phyloP scores from a whole-genome alignment of 2,329 filamentous ascomycete species.

The Ophiostoma fasciatum region DNA sequence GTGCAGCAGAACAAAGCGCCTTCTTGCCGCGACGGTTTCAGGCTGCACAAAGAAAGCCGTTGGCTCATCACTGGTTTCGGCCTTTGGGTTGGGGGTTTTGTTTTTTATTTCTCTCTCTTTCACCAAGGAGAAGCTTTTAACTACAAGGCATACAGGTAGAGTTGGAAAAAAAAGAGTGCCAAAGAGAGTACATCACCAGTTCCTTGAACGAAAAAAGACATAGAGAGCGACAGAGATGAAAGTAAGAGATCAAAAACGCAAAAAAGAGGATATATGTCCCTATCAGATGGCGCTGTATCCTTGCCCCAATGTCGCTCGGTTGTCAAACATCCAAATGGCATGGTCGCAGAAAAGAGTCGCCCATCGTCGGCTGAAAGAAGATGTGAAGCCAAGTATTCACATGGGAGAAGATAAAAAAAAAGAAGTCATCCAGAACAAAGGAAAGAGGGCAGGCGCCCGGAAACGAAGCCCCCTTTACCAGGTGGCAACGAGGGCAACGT shows the following conservation, averaged over 20 bases:
- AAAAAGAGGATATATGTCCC: slow-evolving; percentile 7
- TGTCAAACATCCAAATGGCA: neutral
- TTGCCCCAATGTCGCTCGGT: neutral
- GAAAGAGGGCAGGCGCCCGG: neutral
- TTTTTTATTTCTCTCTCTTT: neutral
- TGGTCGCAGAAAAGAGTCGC: neutral
- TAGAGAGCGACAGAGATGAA: too few relatives aligned
- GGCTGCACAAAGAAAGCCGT: too few relatives aligned
- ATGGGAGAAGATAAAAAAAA: neutral
- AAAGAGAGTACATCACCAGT: neutral
- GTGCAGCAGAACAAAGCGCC: too few relatives aligned
- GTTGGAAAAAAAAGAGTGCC: neutral
- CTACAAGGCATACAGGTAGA: too few relatives aligned
- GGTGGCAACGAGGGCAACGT: slow-evolving; percentile 10
- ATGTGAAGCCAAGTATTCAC: neutral
- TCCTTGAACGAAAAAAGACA: too few relatives aligned
- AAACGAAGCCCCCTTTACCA: slow-evolving; percentile 5
- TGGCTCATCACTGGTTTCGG: too few relatives aligned
- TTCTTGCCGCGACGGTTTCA: neutral
- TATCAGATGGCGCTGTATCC: slow-evolving; percentile 4
- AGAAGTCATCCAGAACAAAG: neutral
- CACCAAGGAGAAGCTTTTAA: neutral
- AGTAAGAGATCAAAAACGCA: too few relatives aligned
- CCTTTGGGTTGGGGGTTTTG: neutral
- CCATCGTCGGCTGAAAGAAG: slow-evolving; percentile 6